Percentiles rank a stretch among this genome's conserved stretches.
Evolutionary conservation across 192 early-diverging fungal genomes (phyloP).

Genomic region (Thamnidium elegans): DNA sequence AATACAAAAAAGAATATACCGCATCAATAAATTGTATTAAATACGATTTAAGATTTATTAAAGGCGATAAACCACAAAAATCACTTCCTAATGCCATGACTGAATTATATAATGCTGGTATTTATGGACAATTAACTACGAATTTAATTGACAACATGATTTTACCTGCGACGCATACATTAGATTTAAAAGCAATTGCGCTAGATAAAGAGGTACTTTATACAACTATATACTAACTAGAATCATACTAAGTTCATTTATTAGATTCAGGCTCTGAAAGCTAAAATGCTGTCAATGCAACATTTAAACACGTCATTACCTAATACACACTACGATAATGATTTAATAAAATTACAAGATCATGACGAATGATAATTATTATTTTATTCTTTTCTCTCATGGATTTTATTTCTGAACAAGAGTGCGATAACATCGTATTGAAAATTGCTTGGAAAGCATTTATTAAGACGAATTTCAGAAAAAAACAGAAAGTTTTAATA

Average conservation of each 20-base stretch:
- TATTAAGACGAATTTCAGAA: not conserved
- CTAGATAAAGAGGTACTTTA: constrained; percentile 17
- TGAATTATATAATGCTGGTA: constrained; percentile 40
- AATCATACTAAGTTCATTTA: not conserved
- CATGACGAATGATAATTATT: not conserved
- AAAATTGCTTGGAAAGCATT: too few relatives aligned
- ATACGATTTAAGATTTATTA: not conserved
- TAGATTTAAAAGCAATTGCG: constrained; percentile 13
- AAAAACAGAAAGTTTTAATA: not conserved
- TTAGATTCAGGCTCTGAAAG: not conserved
- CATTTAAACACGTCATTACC: not conserved
- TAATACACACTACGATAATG: not conserved
- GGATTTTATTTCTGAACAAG: not conserved
- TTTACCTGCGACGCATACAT: constrained; percentile 32
- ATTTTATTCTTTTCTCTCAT: not conserved
- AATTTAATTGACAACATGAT: constrained; percentile 45
- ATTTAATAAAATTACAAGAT: not conserved
- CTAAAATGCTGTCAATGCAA: not conserved
- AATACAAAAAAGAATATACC: constrained; percentile 39
- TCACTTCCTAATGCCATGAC: constrained; percentile 38
- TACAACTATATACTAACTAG: not conserved
- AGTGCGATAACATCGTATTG: not conserved
- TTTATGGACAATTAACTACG: constrained; percentile 44
- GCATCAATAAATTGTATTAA: not conserved
- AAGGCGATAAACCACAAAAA: not conserved